A percentile compares a stretch with the other conserved stretches of the same genome.
These are phyloP conservation scores for Oxyria digyna DNA, from an alignment of 148 eudicot species.

Conservation along the genomic window DNA sequence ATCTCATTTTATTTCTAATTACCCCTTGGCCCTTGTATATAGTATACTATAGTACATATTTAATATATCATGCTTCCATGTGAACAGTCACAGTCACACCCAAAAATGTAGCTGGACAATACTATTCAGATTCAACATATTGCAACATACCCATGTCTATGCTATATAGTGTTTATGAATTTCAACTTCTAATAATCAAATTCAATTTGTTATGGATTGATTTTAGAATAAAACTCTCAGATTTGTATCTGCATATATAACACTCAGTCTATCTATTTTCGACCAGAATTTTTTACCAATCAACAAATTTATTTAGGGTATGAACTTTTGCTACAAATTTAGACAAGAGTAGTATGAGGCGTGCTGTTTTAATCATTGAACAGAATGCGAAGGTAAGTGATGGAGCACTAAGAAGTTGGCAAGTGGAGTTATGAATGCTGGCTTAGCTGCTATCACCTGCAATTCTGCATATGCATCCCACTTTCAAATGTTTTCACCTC, in stretches of 20 bases:
- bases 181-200: background rate
- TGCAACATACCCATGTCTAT: no score
- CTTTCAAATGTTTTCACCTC: background rate
- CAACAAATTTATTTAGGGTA: background rate
- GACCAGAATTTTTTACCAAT: background rate
- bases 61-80: background rate
- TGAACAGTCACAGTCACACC: background rate
- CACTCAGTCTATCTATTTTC: no score
- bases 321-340: background rate
- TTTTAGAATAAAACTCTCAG: no score
- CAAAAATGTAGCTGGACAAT: background rate
- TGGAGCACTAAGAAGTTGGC: background rate
- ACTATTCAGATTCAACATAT: background rate
- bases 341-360: background rate
- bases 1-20: background rate
- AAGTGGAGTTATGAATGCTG: background rate
- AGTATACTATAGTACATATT: background rate
- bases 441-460: background rate
- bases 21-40: background rate
- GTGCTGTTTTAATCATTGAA: background rate
- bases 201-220: no score
- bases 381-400: background rate
- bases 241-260: no score
- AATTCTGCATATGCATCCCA: constrained; percentile 6
- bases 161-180: background rate